A percentile compares a stretch with the other conserved stretches of the same genome.
Conservation (phyloP, 495 filamentous ascomycete species). For the Annulohypoxylon bovei region DNA sequence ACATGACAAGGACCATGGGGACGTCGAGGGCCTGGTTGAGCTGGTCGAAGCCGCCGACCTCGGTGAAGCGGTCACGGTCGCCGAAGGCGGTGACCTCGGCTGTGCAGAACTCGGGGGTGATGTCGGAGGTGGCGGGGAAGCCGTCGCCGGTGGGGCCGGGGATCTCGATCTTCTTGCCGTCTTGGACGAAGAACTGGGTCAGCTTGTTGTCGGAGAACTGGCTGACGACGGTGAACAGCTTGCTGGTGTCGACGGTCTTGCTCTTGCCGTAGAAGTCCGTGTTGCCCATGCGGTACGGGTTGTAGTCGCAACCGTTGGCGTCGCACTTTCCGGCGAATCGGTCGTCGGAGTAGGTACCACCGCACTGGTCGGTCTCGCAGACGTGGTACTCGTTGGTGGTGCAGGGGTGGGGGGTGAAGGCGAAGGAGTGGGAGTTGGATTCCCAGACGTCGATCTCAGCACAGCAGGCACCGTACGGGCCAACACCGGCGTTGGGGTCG, state of each 20-base stretch:
- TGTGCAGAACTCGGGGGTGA: conserved; percentile 70
- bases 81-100: conserved; percentile 69
- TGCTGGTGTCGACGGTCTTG: conserved; percentile 70
- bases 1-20: conserved; percentile 81
- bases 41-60: conserved; percentile 66
- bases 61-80: conserved; percentile 66
- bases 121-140: conserved; percentile 61
- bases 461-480: conserved; percentile 73
- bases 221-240: conserved; percentile 78
- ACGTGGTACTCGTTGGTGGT: conserved; percentile 62
- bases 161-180: conserved; percentile 69
- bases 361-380: conserved; percentile 63
- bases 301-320: conserved; percentile 79
- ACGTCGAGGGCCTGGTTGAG: conserved; percentile 66
- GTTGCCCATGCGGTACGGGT: conserved; percentile 74
- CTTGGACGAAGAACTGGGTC: conserved; percentile 77
- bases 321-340: conserved; percentile 72
- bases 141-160: conserved; percentile 62
- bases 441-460: conserved; percentile 81
- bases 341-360: conserved; percentile 60
- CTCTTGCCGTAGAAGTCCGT: conserved; percentile 69
- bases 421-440: conserved; percentile 72
- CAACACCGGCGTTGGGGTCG: conserved; percentile 68
- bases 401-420: conserved; percentile 75
- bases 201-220: conserved; percentile 74